Percentiles rank a stretch among this genome's conserved stretches.
phyloP scores from a whole-genome alignment of 306 rosid species.

The Cyclanthera cordifolia region DNA sequence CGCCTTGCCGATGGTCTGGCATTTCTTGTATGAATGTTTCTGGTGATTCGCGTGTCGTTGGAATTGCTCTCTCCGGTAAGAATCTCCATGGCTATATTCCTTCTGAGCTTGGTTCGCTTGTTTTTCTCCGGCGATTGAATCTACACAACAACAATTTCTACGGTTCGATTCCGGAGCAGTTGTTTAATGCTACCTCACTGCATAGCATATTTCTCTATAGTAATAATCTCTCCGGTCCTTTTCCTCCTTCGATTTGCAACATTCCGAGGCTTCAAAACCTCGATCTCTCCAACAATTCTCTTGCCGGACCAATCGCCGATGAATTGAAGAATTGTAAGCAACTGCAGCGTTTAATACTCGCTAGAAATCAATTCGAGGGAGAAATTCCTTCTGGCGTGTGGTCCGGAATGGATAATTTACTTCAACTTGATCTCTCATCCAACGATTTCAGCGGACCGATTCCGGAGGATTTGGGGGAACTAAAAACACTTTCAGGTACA shows the following conservation, averaged over 20 bases:
- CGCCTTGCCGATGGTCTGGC: conserved; percentile 82
- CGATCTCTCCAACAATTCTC: conserved; percentile 74
- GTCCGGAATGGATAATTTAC: conserved; percentile 35
- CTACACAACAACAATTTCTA: conserved; percentile 58
- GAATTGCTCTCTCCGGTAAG: conserved; percentile 54
- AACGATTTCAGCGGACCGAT: conserved; percentile 53
- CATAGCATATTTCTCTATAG: conserved; percentile 73
- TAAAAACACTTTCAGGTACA: conserved; percentile 61
- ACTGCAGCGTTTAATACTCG: conserved; percentile 56
- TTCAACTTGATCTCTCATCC: conserved; percentile 65
- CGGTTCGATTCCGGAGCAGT: conserved; percentile 64
- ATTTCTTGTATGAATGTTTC: conserved; percentile 63
- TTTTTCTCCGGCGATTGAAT: conserved; percentile 74
- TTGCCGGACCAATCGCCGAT: conserved; percentile 43
- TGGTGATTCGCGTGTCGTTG: conserved; percentile 73
- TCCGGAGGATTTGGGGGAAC: conserved; percentile 47
- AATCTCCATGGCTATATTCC: conserved; percentile 81
- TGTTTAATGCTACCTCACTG: conserved; percentile 80
- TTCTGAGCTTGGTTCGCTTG: conserved; percentile 71
- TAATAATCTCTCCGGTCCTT: conserved; percentile 71
- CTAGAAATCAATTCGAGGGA: conserved; percentile 54
- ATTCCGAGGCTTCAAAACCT: conserved; percentile 70
- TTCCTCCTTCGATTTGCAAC: conserved; percentile 55
- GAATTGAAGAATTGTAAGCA: conserved; percentile 44
- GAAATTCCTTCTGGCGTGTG: conserved; percentile 51